These are phyloP conservation scores for Cryomyces antarcticus DNA, from an alignment of 495 filamentous ascomycete species.

Conservation along the genomic window DNA sequence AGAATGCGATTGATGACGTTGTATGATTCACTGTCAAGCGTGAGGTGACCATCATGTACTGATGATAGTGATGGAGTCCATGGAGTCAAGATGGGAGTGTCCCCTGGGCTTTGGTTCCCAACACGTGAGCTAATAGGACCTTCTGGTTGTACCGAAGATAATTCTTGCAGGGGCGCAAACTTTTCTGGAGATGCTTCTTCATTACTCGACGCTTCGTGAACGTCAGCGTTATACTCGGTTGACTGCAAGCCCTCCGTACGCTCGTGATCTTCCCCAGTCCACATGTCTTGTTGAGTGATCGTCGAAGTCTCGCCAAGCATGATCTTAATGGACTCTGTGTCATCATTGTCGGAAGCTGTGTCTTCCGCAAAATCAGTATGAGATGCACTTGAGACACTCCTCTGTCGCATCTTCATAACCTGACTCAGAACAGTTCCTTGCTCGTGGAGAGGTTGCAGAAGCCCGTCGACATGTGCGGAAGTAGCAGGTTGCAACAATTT, in stretches of 20 bases:
- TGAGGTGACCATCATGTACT: slow-evolving; percentile 4
- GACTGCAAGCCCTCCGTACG: no score
- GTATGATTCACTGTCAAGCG: slow-evolving; percentile 23
- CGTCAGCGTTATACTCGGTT: no score
- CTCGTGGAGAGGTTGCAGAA: slow-evolving; percentile 10
- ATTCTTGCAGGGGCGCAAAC: no score
- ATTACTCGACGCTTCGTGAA: no score
- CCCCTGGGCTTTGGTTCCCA: no score
- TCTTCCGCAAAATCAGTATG: slow-evolving; percentile 11
- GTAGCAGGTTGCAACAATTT: slow-evolving; percentile 22
- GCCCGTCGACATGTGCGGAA: slow-evolving; percentile 2
- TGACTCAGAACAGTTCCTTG: slow-evolving; percentile 29
- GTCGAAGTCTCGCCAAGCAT: slow-evolving; percentile 29
- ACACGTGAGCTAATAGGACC: no score
- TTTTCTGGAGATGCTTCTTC: no score
- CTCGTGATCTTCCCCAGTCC: no score
- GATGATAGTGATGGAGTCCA: no score
- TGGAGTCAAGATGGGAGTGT: no score
- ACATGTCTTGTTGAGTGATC: no score
- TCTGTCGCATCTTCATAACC: slow-evolving; percentile 31
- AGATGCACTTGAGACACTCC: slow-evolving; percentile 15
- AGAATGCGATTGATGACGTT: slow-evolving; percentile 23
- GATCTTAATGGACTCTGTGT: slow-evolving; percentile 39
- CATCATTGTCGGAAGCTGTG: slow-evolving; percentile 14
- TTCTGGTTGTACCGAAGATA: no score